A percentile compares a stretch with the other conserved stretches of the same genome.
Conservation (phyloP, 148 eudicot genomes). For the Rhododendron molle region DNA sequence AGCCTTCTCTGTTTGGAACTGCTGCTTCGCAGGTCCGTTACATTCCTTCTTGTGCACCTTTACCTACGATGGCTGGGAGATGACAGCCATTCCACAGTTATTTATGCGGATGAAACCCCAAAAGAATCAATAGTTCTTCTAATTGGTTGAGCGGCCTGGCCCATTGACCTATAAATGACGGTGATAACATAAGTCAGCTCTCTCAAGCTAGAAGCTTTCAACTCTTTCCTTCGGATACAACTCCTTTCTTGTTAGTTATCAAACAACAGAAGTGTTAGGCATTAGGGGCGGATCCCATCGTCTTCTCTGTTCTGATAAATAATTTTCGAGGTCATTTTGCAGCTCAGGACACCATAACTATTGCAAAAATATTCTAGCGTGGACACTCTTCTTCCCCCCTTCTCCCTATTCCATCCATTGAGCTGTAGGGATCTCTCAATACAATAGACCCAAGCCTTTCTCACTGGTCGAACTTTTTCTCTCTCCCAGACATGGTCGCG, state of each 20-base stretch:
- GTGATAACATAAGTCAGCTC: neutral
- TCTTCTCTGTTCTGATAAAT: neutral
- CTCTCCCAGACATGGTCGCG: neutral
- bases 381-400: neutral
- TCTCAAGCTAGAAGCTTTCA: neutral
- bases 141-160: neutral
- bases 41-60: neutral
- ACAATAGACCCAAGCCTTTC: neutral
- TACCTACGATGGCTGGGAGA: neutral
- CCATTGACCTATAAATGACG: neutral
- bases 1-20: slow-evolving; percentile 89
- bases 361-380: neutral
- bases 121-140: neutral
- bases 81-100: neutral
- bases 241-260: neutral
- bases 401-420: neutral
- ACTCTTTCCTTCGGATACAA: neutral
- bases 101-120: neutral
- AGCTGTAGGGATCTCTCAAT: neutral
- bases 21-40: slow-evolving; percentile 73
- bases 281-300: neutral
- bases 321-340: neutral
- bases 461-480: neutral
- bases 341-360: neutral
- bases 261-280: neutral